Conservation (phyloP, 164 flowering plant species). For the Magnolia changhungtana region DNA sequence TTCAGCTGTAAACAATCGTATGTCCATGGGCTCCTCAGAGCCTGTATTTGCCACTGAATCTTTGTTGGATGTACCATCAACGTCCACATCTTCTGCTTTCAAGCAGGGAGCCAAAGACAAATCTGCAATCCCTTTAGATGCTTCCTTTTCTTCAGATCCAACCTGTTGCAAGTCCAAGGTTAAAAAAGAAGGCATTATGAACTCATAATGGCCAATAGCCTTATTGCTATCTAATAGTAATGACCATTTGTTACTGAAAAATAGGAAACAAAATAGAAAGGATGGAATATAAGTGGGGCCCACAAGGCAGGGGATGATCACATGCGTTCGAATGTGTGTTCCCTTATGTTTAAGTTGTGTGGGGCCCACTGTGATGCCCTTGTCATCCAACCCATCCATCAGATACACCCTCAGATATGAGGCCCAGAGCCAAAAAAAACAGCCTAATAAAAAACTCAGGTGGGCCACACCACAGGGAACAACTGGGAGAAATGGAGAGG, state of each 20-base stretch:
- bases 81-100: neutral
- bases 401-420: neutral
- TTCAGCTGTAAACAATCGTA: neutral
- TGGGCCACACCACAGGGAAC: neutral
- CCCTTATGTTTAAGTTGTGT: neutral
- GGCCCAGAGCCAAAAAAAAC: neutral
- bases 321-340: neutral
- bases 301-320: neutral
- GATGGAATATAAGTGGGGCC: neutral
- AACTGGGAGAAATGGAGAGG: neutral
- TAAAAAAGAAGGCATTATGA: neutral
- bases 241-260: neutral
- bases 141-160: neutral
- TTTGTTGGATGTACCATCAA: neutral
- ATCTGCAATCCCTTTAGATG: neutral
- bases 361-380: neutral
- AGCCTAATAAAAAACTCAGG: neutral
- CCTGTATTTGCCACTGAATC: neutral
- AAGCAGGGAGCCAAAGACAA: neutral
- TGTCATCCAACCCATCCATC: neutral
- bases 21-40: neutral
- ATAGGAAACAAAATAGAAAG: neutral
- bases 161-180: neutral
- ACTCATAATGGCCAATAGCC: neutral
- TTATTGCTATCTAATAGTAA: too few species aligned